Conservation (phyloP, 441 rosid genomes). For the Isatis lusitanica region DNA sequence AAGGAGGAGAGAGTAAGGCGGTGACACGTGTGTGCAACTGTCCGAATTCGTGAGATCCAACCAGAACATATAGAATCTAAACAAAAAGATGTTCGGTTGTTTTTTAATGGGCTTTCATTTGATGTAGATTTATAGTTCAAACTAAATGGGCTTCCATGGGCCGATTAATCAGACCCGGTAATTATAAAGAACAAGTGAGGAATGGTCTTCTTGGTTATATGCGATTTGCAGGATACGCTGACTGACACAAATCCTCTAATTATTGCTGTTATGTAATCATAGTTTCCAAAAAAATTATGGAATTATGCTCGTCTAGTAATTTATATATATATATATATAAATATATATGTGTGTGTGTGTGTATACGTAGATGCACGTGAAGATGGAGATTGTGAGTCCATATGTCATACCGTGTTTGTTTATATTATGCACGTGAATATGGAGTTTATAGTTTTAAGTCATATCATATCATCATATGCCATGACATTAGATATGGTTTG, state of each 20-base stretch:
- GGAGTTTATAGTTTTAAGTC: background rate
- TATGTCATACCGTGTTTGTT: slow-evolving; percentile 13
- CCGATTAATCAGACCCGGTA: background rate
- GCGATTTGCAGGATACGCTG: background rate
- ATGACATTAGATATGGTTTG: no score
- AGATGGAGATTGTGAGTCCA: background rate
- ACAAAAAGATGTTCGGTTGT: no score
- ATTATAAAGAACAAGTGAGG: background rate
- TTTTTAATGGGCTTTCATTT: background rate
- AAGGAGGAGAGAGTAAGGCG: slow-evolving; percentile 5
- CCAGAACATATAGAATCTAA: no score
- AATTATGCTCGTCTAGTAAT: background rate
- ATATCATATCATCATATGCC: no score
- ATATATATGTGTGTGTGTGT: background rate
- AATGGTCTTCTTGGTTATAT: background rate
- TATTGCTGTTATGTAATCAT: background rate
- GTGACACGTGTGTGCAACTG: background rate
- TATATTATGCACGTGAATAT: slow-evolving; percentile 7
- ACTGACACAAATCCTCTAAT: background rate
- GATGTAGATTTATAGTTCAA: no score
- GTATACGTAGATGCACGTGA: slow-evolving; percentile 4
- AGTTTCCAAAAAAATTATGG: slow-evolving; percentile 2
- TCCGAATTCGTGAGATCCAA: slow-evolving; percentile 16
- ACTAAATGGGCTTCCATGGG: slow-evolving; percentile 11
- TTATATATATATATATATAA: no score